phyloP scores from a whole-genome alignment of 192 early-diverging fungal species.

The Backusella liffmaniae region DNA sequence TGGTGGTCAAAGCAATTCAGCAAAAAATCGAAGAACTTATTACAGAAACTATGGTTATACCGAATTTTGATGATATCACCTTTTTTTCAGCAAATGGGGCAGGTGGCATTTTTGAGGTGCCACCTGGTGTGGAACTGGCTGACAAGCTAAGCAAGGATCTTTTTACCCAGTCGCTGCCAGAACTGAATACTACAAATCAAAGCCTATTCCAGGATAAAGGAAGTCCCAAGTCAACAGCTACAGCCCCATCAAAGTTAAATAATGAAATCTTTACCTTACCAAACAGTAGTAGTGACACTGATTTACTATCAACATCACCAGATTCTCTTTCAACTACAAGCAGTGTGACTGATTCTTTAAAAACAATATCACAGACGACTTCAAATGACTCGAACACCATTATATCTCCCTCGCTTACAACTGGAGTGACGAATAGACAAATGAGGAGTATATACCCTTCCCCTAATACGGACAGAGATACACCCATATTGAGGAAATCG shows the following conservation, averaged over 20 bases:
- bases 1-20: conserved; percentile 83
- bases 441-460: background rate
- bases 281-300: background rate
- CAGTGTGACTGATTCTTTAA: background rate
- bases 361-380: background rate
- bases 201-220: background rate
- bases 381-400: background rate
- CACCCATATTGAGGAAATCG: conserved; percentile 8
- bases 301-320: background rate
- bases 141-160: background rate
- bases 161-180: conserved; percentile 25
- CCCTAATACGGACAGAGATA: background rate
- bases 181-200: conserved; percentile 12
- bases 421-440: background rate
- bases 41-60: conserved; percentile 78
- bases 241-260: background rate
- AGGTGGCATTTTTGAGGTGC: conserved; percentile 59
- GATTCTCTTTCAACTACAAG: background rate
- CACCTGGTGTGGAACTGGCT: background rate
- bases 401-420: background rate
- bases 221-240: background rate
- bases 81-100: conserved; percentile 70
- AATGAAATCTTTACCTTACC: background rate
- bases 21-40: conserved; percentile 82
- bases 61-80: conserved; percentile 87